Percentiles rank a stretch among this genome's conserved stretches.
phyloP scores from a whole-genome alignment of 768 basidiomycete genomes.

The Suillus americanus region DNA sequence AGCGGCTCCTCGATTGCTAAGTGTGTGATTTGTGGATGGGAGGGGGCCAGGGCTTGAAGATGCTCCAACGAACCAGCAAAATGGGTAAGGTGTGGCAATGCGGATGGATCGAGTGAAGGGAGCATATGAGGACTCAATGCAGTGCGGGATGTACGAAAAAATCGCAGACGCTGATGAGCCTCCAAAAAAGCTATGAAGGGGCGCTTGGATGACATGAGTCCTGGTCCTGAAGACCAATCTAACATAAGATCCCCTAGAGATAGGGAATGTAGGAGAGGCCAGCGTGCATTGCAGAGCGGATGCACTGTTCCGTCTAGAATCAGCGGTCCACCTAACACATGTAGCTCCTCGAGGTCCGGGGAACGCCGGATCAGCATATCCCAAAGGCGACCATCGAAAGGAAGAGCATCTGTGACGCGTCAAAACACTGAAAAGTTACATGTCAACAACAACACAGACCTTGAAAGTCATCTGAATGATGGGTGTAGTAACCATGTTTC shows the following conservation, averaged over 20 bases:
- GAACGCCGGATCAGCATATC: constrained; percentile 68
- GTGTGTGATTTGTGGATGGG: constrained; percentile 49
- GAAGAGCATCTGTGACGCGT: constrained; percentile 20
- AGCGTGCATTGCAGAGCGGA: constrained; percentile 56
- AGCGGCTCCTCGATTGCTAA: constrained; percentile 67
- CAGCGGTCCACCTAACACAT: constrained; percentile 37
- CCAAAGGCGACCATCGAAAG: constrained; percentile 45
- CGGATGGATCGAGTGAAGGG: constrained; percentile 42
- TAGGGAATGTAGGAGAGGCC: constrained; percentile 64
- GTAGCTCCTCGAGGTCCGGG: constrained; percentile 65
- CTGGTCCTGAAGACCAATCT: constrained; percentile 42
- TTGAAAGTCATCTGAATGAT: constrained; percentile 55
- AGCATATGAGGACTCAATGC: constrained; percentile 56
- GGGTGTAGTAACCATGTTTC: constrained; percentile 61
- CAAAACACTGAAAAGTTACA: not conserved
- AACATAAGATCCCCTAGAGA: constrained; percentile 65
- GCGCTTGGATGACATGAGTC: constrained; percentile 44
- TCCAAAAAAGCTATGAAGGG: constrained; percentile 71
- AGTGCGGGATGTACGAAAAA: constrained; percentile 50
- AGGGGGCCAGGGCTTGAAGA: constrained; percentile 55
- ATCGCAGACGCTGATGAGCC: constrained; percentile 54
- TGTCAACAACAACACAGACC: constrained; percentile 36
- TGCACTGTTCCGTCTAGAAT: constrained; percentile 46
- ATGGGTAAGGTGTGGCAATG: constrained; percentile 50
- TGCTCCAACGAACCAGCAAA: constrained; percentile 72